These are phyloP conservation scores for Globisporangium lucens DNA, from an alignment of 352 stramenopile species.

Conservation along the genomic window DNA sequence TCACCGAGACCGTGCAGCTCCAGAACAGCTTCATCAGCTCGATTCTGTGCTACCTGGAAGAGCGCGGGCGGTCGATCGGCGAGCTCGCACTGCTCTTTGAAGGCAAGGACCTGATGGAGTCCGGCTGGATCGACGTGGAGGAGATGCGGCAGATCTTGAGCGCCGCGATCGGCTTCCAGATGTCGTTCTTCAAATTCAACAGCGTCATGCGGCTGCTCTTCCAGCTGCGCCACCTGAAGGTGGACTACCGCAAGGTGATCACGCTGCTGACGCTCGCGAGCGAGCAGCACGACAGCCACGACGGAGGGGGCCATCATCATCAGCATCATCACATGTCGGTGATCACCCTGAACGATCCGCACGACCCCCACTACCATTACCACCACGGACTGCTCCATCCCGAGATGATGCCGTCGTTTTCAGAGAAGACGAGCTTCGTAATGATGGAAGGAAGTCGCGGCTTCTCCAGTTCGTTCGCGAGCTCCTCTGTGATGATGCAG, in stretches of 20 bases:
- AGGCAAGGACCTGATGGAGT: slow-evolving; percentile 20
- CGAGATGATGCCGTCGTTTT: slow-evolving; percentile 3
- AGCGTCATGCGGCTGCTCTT: slow-evolving; percentile 53
- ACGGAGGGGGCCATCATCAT: background rate
- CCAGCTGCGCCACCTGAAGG: slow-evolving; percentile 23
- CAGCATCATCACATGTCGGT: background rate
- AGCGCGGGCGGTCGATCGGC: slow-evolving; percentile 17
- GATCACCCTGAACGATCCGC: background rate
- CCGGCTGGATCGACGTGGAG: slow-evolving; percentile 41
- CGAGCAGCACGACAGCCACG: slow-evolving; percentile 6
- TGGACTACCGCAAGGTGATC: slow-evolving; percentile 27
- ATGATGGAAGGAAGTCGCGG: slow-evolving; percentile 9
- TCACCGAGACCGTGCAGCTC: slow-evolving; percentile 53
- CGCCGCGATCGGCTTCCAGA: slow-evolving; percentile 33
- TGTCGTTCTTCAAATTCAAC: slow-evolving; percentile 61
- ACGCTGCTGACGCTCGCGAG: slow-evolving; percentile 19
- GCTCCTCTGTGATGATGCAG: slow-evolving; percentile 1
- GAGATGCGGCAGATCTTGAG: slow-evolving; percentile 35
- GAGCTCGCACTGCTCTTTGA: slow-evolving; percentile 37
- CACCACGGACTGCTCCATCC: slow-evolving; percentile 5
- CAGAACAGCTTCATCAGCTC: slow-evolving; percentile 45
- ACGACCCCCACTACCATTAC: background rate
- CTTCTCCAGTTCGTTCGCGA: background rate
- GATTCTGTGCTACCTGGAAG: slow-evolving; percentile 28
- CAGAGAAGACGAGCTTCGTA: slow-evolving; percentile 9